A percentile compares a stretch with the other conserved stretches of the same genome.
Evolutionary conservation across 495 filamentous ascomycete species (phyloP).

Genomic region (Aspergillus nanangensis): DNA sequence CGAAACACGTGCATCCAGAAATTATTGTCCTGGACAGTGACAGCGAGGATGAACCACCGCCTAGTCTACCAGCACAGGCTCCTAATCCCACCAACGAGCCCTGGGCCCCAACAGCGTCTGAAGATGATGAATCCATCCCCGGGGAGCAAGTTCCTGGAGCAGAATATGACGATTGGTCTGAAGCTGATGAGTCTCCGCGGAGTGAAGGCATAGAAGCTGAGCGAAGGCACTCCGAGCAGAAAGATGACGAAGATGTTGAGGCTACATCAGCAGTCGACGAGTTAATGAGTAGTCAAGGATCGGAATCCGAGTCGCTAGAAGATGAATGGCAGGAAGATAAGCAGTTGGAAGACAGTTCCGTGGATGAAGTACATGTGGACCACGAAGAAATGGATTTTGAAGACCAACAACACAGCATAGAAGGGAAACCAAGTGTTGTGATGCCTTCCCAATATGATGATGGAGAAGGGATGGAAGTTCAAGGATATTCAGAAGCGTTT

Average conservation of each 20-base stretch:
- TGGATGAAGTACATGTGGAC: conserved; percentile 8
- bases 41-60: conserved; percentile 33
- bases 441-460: too few species aligned
- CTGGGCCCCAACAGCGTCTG: not conserved
- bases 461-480: too few species aligned
- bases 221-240: conserved; percentile 1
- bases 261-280: not conserved
- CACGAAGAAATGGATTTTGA: not conserved
- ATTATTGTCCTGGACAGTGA: conserved; percentile 42
- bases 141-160: conserved; percentile 1
- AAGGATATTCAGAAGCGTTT: too few species aligned
- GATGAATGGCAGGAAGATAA: conserved; percentile 4
- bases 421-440: too few species aligned
- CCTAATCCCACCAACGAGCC: not conserved
- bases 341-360: conserved; percentile 5
- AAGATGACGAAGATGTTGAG: conserved; percentile 1
- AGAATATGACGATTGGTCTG: conserved; percentile 3
- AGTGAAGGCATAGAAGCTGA: not conserved
- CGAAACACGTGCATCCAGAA: conserved; percentile 21
- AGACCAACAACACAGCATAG: too few species aligned
- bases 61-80: conserved; percentile 6
- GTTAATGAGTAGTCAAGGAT: too few species aligned
- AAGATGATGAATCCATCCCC: not conserved
- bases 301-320: too few species aligned
- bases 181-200: not conserved